Base-by-base conservation (phyloP, 768 basidiomycete species). In the Vishniacozyma victoriae region DNA sequence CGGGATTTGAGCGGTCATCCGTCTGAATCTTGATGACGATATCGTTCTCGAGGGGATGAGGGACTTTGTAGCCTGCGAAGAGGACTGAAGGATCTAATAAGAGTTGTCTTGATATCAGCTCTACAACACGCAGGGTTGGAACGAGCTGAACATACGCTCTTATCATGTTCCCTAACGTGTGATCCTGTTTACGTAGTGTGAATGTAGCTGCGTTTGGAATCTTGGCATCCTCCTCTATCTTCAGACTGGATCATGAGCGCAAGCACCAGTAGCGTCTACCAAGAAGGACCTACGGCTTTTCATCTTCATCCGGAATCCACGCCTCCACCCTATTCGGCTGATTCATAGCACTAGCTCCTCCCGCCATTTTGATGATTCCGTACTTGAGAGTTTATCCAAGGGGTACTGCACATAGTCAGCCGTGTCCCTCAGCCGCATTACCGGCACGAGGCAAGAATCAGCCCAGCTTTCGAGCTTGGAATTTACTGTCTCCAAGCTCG, bases 51-150 rank as follows among this genome's bases (percentile, higher is more conserved):
- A 93, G 81, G 1, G 95, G 93, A 64, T 96, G 95, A 0, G 93
- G 93, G 31, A 91, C 89, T 75, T 92, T 90, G 82, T 97, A 97
- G 1, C 95, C 95, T 1, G 92, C 92, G 69, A 97, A 97, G 52
- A 91, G 82, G 57, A 96, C 82, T 57, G 83, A 78, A 5, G 87
- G 85, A 80, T 86, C 85, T 6, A 83, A 74, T 26, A 96, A 82
- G 23, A 97, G 83, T 78, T 99, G 90, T 3, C 92, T 95, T 69
- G n/a, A 18, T 19, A 37, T 54, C 48, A 57, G 15, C 50, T 52
- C 27, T n/a, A 40, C 6, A 41, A 12, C 22, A 41, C n/a, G 25
- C 18, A 44, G 18, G 24, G 46, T 9, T 33, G 29, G n/a, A 33
- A n/a, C 20, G 26, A 31, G 41, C 29, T 9, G n/a, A 33, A 14